A percentile compares a stretch with the other conserved stretches of the same genome.
phyloP scores from a whole-genome alignment of 169 alveolate species.

The Plasmodium berghei region DNA sequence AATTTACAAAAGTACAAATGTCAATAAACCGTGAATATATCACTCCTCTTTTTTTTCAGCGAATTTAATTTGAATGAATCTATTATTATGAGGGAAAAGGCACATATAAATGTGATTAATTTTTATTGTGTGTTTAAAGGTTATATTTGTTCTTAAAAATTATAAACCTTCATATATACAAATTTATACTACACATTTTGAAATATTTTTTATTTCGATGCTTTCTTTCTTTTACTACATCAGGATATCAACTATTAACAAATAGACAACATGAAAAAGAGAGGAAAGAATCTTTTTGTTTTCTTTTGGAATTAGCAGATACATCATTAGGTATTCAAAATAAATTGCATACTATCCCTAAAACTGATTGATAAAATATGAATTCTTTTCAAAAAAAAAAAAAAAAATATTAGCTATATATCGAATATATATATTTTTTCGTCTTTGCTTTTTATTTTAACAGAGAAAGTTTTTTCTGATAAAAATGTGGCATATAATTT shows the following conservation, averaged over 20 bases:
- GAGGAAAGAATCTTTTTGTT: slow-evolving; percentile 52
- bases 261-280: slow-evolving; percentile 55
- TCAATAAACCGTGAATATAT: neutral
- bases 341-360: too few relatives aligned
- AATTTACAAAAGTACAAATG: neutral
- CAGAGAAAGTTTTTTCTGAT: slow-evolving; percentile 54
- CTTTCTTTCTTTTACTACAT: neutral
- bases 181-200: too few relatives aligned
- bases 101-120: slow-evolving; percentile 28
- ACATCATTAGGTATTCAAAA: slow-evolving; percentile 41
- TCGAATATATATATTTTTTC: neutral
- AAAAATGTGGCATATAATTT: slow-evolving; percentile 18
- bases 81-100: slow-evolving; percentile 62
- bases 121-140: slow-evolving; percentile 58
- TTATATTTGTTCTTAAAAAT: neutral
- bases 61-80: slow-evolving; percentile 69
- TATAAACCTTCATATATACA: neutral
- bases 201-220: too few relatives aligned
- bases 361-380: too few relatives aligned
- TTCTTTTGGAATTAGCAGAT: slow-evolving; percentile 54
- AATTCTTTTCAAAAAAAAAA: too few relatives aligned
- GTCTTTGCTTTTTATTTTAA: neutral
- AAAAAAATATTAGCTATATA: neutral
- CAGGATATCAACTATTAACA: slow-evolving; percentile 44
- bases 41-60: slow-evolving; percentile 10